A percentile compares a stretch with the other conserved stretches of the same genome.
phyloP scores from a whole-genome alignment of 257 asterid species.

The Solanum paucissectum region DNA sequence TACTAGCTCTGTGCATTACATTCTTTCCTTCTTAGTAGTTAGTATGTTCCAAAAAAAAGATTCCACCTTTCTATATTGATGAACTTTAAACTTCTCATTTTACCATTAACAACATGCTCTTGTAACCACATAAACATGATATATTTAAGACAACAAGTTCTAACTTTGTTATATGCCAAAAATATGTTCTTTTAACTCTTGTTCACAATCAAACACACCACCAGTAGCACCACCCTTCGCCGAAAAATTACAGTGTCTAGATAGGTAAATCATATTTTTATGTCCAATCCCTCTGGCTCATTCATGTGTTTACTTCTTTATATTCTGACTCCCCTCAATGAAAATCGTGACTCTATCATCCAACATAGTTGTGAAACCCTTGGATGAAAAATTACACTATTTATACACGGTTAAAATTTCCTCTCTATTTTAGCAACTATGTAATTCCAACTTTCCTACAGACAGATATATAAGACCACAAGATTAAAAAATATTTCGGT shows the following conservation, averaged over 20 bases:
- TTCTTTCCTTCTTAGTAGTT: not conserved
- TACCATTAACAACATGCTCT: not conserved
- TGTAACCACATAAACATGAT: not conserved
- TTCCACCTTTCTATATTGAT: not conserved
- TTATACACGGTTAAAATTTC: too few species aligned
- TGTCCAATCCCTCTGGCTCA: not conserved
- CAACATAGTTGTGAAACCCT: not conserved
- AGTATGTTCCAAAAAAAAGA: not conserved
- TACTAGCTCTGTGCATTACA: not conserved
- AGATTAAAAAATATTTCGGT: too few species aligned
- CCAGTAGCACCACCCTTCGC: not conserved
- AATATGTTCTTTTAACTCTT: not conserved
- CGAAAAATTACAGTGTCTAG: not conserved
- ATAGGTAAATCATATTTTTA: not conserved
- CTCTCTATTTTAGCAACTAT: not conserved
- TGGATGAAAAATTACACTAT: too few species aligned
- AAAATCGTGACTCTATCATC: not conserved
- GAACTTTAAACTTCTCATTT: not conserved
- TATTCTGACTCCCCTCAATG: not conserved
- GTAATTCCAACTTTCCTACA: not conserved
- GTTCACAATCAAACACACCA: not conserved
- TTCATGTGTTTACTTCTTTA: not conserved
- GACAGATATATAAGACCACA: too few species aligned
- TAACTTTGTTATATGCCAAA: not conserved
- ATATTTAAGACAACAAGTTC: not conserved